phyloP scores from a whole-genome alignment of 2,329 filamentous ascomycete genomes.

The Aureobasidium sp. region DNA sequence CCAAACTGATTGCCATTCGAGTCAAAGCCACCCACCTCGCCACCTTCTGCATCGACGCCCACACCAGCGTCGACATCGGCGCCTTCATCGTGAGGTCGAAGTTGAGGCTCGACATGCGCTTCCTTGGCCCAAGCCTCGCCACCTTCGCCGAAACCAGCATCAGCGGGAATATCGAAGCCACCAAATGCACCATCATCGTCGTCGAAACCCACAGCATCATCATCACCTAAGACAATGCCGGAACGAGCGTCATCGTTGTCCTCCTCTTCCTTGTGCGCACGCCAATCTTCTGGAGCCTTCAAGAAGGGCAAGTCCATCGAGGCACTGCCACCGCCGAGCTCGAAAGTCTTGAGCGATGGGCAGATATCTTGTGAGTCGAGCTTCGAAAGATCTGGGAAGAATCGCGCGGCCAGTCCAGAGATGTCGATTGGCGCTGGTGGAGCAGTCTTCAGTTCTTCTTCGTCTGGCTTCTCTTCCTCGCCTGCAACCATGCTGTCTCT shows the following conservation, averaged over 20 bases:
- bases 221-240: constrained; percentile 78
- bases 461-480: constrained; percentile 37
- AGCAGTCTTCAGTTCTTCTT: constrained; percentile 31
- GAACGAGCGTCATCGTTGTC: constrained; percentile 59
- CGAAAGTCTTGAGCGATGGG: constrained; percentile 88
- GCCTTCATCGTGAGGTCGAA: constrained; percentile 64
- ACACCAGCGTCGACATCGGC: constrained; percentile 46
- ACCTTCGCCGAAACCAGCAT: constrained; percentile 87
- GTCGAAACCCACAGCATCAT: constrained; percentile 74
- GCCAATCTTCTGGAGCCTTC: constrained; percentile 77
- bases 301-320: constrained; percentile 87
- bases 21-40: constrained; percentile 50
- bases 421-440: constrained; percentile 74
- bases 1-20: constrained; percentile 61
- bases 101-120: constrained; percentile 77
- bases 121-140: constrained; percentile 93
- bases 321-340: constrained; percentile 77
- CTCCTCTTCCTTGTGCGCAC: constrained; percentile 50
- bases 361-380: constrained; percentile 88
- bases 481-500: constrained; percentile 35
- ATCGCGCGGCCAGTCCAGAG: constrained; percentile 63
- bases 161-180: constrained; percentile 50
- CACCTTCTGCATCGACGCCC: constrained; percentile 37
- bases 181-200: constrained; percentile 65
- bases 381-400: constrained; percentile 72